Evolutionary conservation across 768 basidiomycete species (phyloP), one percentile per base, ranked within the genome.

Genomic region (Boletus rex-veris): DNA sequence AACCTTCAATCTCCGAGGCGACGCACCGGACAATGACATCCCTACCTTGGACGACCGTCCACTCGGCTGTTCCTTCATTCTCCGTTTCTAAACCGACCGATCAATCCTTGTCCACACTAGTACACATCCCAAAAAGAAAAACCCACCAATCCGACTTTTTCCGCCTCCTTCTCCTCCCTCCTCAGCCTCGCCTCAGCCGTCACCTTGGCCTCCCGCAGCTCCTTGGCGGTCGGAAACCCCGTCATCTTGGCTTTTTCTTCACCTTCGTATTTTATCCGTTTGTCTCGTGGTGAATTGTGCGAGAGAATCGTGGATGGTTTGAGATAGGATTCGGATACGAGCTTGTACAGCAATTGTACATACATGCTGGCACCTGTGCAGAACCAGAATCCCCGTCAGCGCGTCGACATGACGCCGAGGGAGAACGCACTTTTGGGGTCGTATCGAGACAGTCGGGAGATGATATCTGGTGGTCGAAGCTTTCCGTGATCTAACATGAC

Each of bases 401-500:
- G 36, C 19, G 38, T 62, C 38, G 26, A 33, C 15, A n/a, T 12
- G 15, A 36, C 12, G 14, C 35, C 45, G 57, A 62, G 52, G 62
- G 24, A 45, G 45, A 16, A 54, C 69, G 56, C 62, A 88, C 90
- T 74, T 73, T 86, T 87, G 12, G 75, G 67, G 60, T 89, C 83
- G 53, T 71, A 72, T 15, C 74, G 71, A 10, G 80, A 77, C 28
- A 86, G 68, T 38, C 72, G 68, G 16, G 76, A 72, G 24, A 88
- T 59, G 44, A 96, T 83, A 52, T 92, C 86, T 61, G 82, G 82
- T 4, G 85, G 78, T 45, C 83, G 83, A 63, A 96, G 79, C 68
- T 93, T 95, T 36, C 95, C 95, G 64, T 92, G 86, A 64, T 93
- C 84, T 49, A 96, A 73, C 26, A 96, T 75, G 11, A 84, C 71